Percentiles rank a stretch among this genome's conserved stretches.
Evolutionary conservation across 371 early-diverging fungal species (phyloP).

Genomic region (Chytridium lagenaria): DNA sequence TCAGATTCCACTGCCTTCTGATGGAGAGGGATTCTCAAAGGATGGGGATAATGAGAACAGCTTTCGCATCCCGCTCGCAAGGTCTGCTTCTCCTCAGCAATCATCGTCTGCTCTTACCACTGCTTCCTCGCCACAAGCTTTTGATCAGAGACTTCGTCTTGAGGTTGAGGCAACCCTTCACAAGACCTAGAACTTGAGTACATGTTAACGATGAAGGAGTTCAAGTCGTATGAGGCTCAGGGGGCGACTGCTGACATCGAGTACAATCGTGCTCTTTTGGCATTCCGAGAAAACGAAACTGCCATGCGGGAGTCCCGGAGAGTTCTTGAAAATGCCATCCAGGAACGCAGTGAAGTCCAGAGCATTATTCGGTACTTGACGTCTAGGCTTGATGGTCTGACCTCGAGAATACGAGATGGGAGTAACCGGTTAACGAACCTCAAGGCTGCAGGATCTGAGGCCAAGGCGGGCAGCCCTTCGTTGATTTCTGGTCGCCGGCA

Average conservation of each 20-base stretch:
- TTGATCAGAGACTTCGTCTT: slow-evolving; percentile 15
- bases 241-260: slow-evolving; percentile 22
- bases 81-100: not conserved
- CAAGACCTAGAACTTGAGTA: slow-evolving; percentile 38
- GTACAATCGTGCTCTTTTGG: slow-evolving; percentile 16
- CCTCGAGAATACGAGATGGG: slow-evolving; percentile 30
- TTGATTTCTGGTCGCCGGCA: slow-evolving; percentile 21
- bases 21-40: not conserved
- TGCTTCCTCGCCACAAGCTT: not conserved
- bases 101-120: not conserved
- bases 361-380: slow-evolving; percentile 23
- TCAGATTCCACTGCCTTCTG: not conserved
- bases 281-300: slow-evolving; percentile 21
- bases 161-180: slow-evolving; percentile 37
- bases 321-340: slow-evolving; percentile 24
- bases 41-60: slow-evolving; percentile 10
- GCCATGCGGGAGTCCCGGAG: slow-evolving; percentile 22
- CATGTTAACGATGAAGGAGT: slow-evolving; percentile 28
- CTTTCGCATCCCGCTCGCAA: not conserved
- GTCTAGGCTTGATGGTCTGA: slow-evolving; percentile 17
- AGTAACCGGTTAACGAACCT: not conserved
- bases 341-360: slow-evolving; percentile 25
- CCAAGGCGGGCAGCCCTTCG: too few relatives aligned
- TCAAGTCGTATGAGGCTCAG: slow-evolving; percentile 33
- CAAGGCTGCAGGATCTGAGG: too few relatives aligned